Base-by-base conservation (phyloP, 345 rosid species). In the Populus nigra region DNA sequence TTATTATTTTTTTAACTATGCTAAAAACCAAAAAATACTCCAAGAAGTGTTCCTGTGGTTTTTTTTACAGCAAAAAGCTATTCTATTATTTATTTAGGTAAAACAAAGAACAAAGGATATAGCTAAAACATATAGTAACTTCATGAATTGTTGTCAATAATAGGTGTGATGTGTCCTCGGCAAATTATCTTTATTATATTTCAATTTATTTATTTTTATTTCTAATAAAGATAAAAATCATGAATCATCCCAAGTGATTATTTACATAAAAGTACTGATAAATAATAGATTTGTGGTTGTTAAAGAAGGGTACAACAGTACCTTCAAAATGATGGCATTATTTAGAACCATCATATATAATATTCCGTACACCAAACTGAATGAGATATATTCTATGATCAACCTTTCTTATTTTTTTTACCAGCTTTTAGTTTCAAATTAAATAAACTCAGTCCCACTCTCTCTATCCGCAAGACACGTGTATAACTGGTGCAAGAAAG, bases 331-430 rank as follows among this genome's bases (percentile, higher is more conserved):
- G 39, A 35, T 22, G 18, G 9, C 31, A 7, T 36, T 73, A 73
- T 9, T 13, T 22, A 39, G 69, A 63, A 74, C 63, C 59, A 20
- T 61, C 39, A 63, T 27, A 0, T 29, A 27, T 47, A 45, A 71
- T 71, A 71, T 45, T 47, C 69, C 69, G 16, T 6, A 8, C 61
- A 33, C 36, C 59, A 53, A 53, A 53, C 8, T 68, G 71, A 5
- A 43, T 41, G 23, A 77, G 76, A 33, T 33, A 33, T 33, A 38
- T 76, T 65, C 65, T n/a, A n/a, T 65, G 35, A 22, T 36, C 12
- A 45, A 22, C 63, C 35, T 50, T 75, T 33, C 72, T 63, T 31
- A 73, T 69, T 73, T 83, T 83, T 33, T 33, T 33, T 78, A 79
- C 83, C 55, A 22, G 9, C 80, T 74, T 83, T 70, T 82, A 36